Conservation (phyloP, 495 filamentous ascomycete species). For the Talaromyces liani region DNA sequence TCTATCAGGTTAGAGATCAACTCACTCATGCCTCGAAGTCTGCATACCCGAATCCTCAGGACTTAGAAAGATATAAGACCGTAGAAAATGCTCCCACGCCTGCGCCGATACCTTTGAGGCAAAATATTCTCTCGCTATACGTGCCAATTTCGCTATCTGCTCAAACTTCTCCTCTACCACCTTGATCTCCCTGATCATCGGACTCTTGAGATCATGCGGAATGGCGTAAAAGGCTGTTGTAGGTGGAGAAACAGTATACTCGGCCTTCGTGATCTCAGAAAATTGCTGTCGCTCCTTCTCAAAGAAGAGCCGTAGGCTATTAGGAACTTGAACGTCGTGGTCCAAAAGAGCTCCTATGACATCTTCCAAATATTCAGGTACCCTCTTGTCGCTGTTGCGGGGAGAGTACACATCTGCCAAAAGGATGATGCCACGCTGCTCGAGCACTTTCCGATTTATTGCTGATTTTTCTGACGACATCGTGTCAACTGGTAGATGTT, state of each 20-base stretch:
- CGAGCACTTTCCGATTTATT: not conserved
- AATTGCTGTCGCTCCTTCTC: too few relatives aligned
- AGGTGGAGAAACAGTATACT: too few relatives aligned
- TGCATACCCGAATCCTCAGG: not conserved
- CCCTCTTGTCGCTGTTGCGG: not conserved
- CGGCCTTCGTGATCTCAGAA: too few relatives aligned
- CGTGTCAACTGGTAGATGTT: not conserved
- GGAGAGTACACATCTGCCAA: not conserved
- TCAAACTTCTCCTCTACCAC: not conserved
- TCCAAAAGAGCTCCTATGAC: not conserved
- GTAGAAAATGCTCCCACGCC: not conserved
- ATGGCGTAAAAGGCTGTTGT: too few relatives aligned
- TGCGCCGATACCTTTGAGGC: not conserved
- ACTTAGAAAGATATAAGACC: constrained; percentile 1
- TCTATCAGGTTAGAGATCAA: not conserved
- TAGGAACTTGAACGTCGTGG: not conserved
- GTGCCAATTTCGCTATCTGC: not conserved
- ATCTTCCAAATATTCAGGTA: not conserved
- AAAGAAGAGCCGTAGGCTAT: too few relatives aligned
- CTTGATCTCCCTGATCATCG: too few relatives aligned
- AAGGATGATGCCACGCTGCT: constrained; percentile 2
- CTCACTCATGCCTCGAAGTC: not conserved
- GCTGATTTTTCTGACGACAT: not conserved
- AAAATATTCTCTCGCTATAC: not conserved
- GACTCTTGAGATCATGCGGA: too few relatives aligned